Conservation (phyloP, 2,329 filamentous ascomycete genomes). For the Paecilomyces sp. region DNA sequence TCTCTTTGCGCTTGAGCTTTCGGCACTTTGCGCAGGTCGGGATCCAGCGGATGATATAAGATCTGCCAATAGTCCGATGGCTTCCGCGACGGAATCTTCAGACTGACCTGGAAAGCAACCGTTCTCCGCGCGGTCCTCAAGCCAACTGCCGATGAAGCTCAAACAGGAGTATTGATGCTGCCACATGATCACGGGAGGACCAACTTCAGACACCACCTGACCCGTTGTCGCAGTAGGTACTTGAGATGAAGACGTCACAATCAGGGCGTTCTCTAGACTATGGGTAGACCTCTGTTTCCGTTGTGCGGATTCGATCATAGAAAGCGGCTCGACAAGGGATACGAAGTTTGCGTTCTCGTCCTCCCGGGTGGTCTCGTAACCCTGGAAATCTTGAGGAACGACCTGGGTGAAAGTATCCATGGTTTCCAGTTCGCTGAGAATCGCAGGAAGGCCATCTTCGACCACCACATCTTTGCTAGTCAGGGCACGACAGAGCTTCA, state of each 20-base stretch:
- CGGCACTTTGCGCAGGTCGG: slow-evolving; percentile 19
- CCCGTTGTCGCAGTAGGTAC: slow-evolving; percentile 34
- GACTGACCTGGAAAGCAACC: slow-evolving; percentile 49
- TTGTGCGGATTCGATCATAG: slow-evolving; percentile 32
- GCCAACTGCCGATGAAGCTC: slow-evolving; percentile 67
- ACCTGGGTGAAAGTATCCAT: slow-evolving; percentile 71
- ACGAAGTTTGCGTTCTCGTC: slow-evolving; percentile 81
- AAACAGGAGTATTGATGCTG: slow-evolving; percentile 69
- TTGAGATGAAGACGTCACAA: slow-evolving; percentile 29
- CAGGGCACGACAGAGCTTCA: slow-evolving; percentile 63
- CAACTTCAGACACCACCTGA: slow-evolving; percentile 67
- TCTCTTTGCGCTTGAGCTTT: slow-evolving; percentile 31
- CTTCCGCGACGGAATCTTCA: slow-evolving; percentile 61
- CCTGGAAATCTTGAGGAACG: slow-evolving; percentile 63
- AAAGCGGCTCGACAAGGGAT: slow-evolving; percentile 53
- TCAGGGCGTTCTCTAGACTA: slow-evolving; percentile 22
- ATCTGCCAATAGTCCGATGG: slow-evolving; percentile 65
- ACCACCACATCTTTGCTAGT: slow-evolving; percentile 40
- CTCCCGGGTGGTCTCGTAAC: slow-evolving; percentile 72
- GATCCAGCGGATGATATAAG: slow-evolving; percentile 48
- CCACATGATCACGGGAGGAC: slow-evolving; percentile 68
- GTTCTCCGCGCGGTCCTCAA: slow-evolving; percentile 40
- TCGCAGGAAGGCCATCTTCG: slow-evolving; percentile 43
- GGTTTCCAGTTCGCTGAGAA: slow-evolving; percentile 59
- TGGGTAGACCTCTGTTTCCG: slow-evolving; percentile 14